Evolutionary conservation across 2,329 filamentous ascomycete genomes (phyloP), one percentile per base, ranked within the genome.

Genomic region (Talaromyces sp.): DNA sequence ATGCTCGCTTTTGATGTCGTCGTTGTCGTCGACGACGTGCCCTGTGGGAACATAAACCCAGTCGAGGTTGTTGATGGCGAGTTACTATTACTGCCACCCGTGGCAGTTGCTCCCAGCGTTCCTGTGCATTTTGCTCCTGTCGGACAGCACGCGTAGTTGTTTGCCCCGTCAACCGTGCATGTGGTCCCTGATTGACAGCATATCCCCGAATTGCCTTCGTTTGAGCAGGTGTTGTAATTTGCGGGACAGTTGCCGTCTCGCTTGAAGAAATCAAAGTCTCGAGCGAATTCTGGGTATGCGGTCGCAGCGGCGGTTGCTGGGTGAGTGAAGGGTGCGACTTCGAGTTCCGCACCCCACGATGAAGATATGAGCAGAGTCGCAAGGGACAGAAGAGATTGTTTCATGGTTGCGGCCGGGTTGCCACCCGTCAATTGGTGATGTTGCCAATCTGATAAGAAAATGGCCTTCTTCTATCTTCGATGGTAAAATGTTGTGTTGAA

Each of bases 101-200:
- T 65, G n/a, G 72, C 69, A 4, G 72, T 66, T 2, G 70, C 74
- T 0, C 78, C 74, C 10, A 88, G 79, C 9, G 79, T 82, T 2
- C 87, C 87, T 0, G 86, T 88, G 71, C 87, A 89, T 33, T 78
- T 82, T 14, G 83, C 83, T 60, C 84, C 82, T 31, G 76, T 79
- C 0, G 86, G 86, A 75, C 87, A 89, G 79, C 87, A 89, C 27
- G 86, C 87, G 62, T 88, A 83, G 67, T 87, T 80, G 62, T 85
- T 81, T 43, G 81, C 83, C 47, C 76, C 75, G 74, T 89, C 87
- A 60, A 81, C 80, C 49, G 83, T 81, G 76, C 87, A 89, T 64
- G 81, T 78, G 24, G 84, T 81, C 58, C 78, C 80, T 47, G 77
- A 75, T 39, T 77, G 77, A 74, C 87, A 89, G 79, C 87, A 89